Evolutionary conservation across 768 basidiomycete species (phyloP).

Genomic region (Lactarius sp.): DNA sequence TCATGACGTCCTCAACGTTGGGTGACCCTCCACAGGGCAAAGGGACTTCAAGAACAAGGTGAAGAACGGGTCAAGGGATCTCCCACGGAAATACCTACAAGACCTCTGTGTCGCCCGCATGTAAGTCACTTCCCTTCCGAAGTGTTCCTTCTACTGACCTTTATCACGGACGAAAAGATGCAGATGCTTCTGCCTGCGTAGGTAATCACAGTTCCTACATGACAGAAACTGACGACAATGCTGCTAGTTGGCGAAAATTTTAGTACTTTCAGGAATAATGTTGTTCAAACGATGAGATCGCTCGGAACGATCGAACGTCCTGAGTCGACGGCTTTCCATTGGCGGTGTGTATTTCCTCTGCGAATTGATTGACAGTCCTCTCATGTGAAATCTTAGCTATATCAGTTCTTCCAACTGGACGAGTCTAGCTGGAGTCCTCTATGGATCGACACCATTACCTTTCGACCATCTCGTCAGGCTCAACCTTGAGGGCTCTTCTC

Average conservation of each 20-base stretch:
- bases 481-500: not conserved
- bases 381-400: constrained; percentile 1
- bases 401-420: not conserved
- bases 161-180: constrained; percentile 1
- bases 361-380: too few relatives aligned
- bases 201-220: not conserved
- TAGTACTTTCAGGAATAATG: not conserved
- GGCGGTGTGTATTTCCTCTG: not conserved
- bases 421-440: not conserved
- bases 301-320: not conserved
- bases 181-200: constrained; percentile 16
- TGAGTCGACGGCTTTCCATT: constrained; percentile 4
- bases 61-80: not conserved
- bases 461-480: constrained; percentile 16
- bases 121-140: not conserved
- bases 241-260: constrained; percentile 12
- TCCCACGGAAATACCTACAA: constrained; percentile 2
- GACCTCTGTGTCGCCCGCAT: constrained; percentile 15
- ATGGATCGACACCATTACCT: not conserved
- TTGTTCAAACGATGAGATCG: not conserved
- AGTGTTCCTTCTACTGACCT: not conserved
- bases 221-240: not conserved
- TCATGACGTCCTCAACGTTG: not conserved
- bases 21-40: not conserved
- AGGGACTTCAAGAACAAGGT: not conserved